These are phyloP conservation scores for Stephanocyclus meneghinianus DNA, from an alignment of 352 stramenopile genomes.

Conservation along the genomic window DNA sequence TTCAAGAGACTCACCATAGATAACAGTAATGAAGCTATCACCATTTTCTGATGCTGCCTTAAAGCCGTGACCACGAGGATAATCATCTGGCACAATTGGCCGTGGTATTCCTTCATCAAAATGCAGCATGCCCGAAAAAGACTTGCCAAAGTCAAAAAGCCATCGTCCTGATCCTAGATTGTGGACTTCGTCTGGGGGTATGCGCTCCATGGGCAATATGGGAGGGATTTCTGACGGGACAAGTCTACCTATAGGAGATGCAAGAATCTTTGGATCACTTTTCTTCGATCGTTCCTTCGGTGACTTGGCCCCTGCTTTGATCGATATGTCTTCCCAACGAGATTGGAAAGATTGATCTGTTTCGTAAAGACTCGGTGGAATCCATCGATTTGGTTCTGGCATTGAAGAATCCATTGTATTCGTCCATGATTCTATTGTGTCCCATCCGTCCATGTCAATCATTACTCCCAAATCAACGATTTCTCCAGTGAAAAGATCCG, in stretches of 20 bases:
- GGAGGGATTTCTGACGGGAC: conserved; percentile 43
- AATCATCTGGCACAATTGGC: conserved; percentile 31
- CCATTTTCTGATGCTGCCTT: conserved; percentile 9
- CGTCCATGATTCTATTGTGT: conserved; percentile 27
- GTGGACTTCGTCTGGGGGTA: conserved; percentile 45
- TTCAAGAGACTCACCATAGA: conserved; percentile 46
- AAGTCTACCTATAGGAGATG: conserved; percentile 34
- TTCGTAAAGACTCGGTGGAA: conserved; percentile 15
- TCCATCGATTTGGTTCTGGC: conserved; percentile 16
- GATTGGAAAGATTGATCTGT: conserved; percentile 16
- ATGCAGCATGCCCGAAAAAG: conserved; percentile 47
- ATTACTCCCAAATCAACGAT: conserved; percentile 31
- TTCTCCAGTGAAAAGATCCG: conserved; percentile 46
- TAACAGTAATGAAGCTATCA: conserved; percentile 39
- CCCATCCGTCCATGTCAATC: conserved; percentile 33
- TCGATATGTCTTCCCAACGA: conserved; percentile 15
- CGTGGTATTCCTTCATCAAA: conserved; percentile 45
- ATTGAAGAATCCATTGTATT: neutral
- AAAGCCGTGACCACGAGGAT: conserved; percentile 39
- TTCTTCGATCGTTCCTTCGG: conserved; percentile 5
- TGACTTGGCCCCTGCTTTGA: conserved; percentile 19
- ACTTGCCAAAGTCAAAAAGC: conserved; percentile 52
- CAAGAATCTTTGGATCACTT: conserved; percentile 2
- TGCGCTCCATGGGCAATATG: conserved; percentile 32
- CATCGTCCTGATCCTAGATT: conserved; percentile 40